phyloP scores from a whole-genome alignment of 2,329 filamentous ascomycete species.

The Bertia moriformis region DNA sequence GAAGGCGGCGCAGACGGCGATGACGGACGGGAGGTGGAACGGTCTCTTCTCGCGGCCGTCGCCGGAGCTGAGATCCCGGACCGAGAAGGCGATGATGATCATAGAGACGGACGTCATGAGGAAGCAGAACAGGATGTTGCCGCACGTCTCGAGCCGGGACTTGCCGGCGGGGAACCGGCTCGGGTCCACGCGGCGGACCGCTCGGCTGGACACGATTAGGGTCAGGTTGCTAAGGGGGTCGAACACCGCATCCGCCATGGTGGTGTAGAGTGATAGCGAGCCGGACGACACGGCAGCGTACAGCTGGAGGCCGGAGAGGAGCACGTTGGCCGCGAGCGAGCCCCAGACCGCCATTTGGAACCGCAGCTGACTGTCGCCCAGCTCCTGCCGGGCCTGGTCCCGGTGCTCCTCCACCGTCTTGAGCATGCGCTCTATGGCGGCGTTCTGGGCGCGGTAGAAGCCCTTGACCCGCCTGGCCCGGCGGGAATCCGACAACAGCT shows the following conservation, averaged over 20 bases:
- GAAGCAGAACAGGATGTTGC: slow-evolving; percentile 93
- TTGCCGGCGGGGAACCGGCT: slow-evolving; percentile 82
- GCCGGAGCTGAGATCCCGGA: slow-evolving; percentile 48
- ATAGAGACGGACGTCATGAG: slow-evolving; percentile 86
- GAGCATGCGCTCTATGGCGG: slow-evolving; percentile 78
- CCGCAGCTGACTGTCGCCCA: slow-evolving; percentile 67
- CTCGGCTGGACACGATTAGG: slow-evolving; percentile 72
- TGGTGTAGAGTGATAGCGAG: slow-evolving; percentile 92
- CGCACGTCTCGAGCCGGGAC: slow-evolving; percentile 83
- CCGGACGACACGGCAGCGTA: slow-evolving; percentile 77
- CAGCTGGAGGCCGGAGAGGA: slow-evolving; percentile 67
- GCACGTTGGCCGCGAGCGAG: slow-evolving; percentile 65
- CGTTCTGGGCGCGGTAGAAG: slow-evolving; percentile 86
- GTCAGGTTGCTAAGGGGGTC: slow-evolving; percentile 82
- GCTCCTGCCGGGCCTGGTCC: slow-evolving; percentile 65
- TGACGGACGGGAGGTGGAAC: slow-evolving; percentile 70
- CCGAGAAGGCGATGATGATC: slow-evolving; percentile 81
- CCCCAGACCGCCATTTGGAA: slow-evolving; percentile 52
- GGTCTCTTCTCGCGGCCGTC: slow-evolving; percentile 34
- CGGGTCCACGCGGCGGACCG: slow-evolving; percentile 74
- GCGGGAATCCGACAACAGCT: no score
- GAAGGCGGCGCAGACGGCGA: slow-evolving; percentile 76
- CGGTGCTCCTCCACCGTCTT: slow-evolving; percentile 88
- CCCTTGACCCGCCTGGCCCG: slow-evolving; percentile 48
- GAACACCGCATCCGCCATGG: slow-evolving; percentile 90